These are phyloP conservation scores for Tremella fuciformis DNA, from an alignment of 768 basidiomycete genomes.

Conservation along the genomic window DNA sequence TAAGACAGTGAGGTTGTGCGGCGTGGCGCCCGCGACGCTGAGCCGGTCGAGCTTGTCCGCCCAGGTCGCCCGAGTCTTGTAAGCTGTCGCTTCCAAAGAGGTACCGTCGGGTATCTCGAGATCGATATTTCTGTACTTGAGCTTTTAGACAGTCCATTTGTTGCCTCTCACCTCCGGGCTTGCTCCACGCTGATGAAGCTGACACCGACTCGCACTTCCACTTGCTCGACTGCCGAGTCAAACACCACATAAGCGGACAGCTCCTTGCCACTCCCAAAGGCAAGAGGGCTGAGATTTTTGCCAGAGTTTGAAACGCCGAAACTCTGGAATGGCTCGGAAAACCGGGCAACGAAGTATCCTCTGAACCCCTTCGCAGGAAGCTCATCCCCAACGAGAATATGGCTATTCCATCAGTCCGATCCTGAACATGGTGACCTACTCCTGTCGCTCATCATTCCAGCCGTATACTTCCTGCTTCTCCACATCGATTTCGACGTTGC, in stretches of 20 bases:
- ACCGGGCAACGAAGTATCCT: constrained; percentile 56
- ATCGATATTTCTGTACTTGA: constrained; percentile 54
- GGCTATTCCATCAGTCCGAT: constrained; percentile 11
- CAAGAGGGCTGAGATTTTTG: constrained; percentile 48
- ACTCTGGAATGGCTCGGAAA: constrained; percentile 53
- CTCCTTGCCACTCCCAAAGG: constrained; percentile 54
- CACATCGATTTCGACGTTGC: constrained; percentile 57
- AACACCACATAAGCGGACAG: constrained; percentile 56
- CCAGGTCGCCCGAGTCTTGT: constrained; percentile 59
- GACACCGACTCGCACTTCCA: constrained; percentile 65
- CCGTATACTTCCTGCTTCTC: constrained; percentile 60
- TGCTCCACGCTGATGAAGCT: constrained; percentile 73
- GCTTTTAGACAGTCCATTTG: not conserved
- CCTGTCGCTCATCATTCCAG: constrained; percentile 67
- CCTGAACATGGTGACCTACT: constrained; percentile 59
- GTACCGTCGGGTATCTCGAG: constrained; percentile 57
- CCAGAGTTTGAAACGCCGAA: constrained; percentile 60
- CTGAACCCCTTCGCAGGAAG: constrained; percentile 51
- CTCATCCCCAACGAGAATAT: constrained; percentile 32
- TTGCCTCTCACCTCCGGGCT: constrained; percentile 53
- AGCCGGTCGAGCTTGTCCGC: constrained; percentile 61
- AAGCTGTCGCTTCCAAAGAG: constrained; percentile 60
- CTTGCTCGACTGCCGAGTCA: constrained; percentile 41
- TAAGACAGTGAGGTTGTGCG: constrained; percentile 56
- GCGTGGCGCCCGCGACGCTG: constrained; percentile 57